These are phyloP conservation scores for Mortierella sp. DNA, from an alignment of 371 early-diverging fungal species.

Conservation along the genomic window DNA sequence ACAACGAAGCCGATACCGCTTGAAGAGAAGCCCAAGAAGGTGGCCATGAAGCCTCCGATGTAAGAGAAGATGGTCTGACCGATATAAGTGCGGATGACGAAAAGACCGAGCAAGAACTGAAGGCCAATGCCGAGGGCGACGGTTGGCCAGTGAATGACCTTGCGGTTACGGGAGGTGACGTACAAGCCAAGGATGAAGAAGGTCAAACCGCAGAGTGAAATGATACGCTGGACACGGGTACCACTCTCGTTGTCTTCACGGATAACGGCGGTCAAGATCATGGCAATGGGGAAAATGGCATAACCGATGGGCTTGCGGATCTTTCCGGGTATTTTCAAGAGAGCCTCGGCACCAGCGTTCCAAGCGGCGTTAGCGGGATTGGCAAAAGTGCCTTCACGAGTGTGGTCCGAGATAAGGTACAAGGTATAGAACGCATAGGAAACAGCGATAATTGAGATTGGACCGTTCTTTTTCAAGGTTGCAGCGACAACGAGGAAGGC, in stretches of 20 bases:
- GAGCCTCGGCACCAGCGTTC: constrained; percentile 27
- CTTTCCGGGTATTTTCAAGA: constrained; percentile 15
- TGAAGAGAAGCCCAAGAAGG: constrained; percentile 76
- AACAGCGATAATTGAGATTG: constrained; percentile 53
- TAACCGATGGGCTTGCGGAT: constrained; percentile 52
- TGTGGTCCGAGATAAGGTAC: constrained; percentile 67
- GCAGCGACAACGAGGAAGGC: constrained; percentile 48
- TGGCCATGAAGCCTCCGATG: constrained; percentile 73
- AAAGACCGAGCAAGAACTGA: constrained; percentile 85
- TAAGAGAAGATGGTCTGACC: constrained; percentile 87
- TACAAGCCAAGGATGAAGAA: constrained; percentile 69
- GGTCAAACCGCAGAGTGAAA: constrained; percentile 81
- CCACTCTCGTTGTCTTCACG: constrained; percentile 66
- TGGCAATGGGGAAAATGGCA: constrained; percentile 57
- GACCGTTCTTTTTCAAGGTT: constrained; percentile 34
- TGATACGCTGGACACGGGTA: constrained; percentile 76
- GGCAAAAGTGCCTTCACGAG: constrained; percentile 61
- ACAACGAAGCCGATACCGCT: constrained; percentile 78
- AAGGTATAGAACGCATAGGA: constrained; percentile 70
- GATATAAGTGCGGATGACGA: constrained; percentile 82
- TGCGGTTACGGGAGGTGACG: constrained; percentile 73
- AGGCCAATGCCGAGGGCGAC: constrained; percentile 78
- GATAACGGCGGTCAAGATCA: constrained; percentile 72
- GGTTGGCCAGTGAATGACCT: constrained; percentile 81
- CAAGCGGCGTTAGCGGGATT: constrained; percentile 57